Percentiles rank a stretch among this genome's conserved stretches.
Evolutionary conservation across 2,329 filamentous ascomycete species (phyloP).

Genomic region (Magnaporthiopsis incrustans): DNA sequence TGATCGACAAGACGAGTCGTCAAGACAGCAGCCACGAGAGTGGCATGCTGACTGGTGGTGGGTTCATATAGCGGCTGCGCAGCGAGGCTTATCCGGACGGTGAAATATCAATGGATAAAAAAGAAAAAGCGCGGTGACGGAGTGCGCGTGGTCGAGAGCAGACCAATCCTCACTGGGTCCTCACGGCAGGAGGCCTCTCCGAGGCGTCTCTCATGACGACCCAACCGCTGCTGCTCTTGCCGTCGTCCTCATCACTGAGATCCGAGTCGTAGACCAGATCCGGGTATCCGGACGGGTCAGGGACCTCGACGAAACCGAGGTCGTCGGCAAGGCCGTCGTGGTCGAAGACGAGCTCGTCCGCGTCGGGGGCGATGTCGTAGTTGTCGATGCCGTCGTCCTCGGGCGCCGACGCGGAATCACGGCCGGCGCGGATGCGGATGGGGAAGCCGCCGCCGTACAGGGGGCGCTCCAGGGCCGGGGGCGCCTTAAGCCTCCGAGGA

Average conservation of each 20-base stretch:
- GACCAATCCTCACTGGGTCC: background rate
- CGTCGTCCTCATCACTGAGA: background rate
- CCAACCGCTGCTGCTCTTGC: constrained; percentile 1
- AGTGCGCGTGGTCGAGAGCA: too few relatives aligned
- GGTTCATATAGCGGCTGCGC: too few relatives aligned
- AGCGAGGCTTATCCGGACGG: too few relatives aligned
- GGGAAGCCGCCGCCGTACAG: background rate
- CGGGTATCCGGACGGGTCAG: background rate
- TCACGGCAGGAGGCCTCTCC: background rate
- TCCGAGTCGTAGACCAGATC: background rate
- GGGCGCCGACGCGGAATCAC: constrained; percentile 24
- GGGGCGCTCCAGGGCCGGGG: constrained; percentile 11
- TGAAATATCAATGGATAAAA: background rate
- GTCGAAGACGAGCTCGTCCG: constrained; percentile 10
- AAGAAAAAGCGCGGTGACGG: background rate
- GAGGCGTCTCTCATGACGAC: constrained; percentile 8
- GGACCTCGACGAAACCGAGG: background rate
- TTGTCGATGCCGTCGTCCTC: constrained; percentile 31
- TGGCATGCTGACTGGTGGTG: too few relatives aligned
- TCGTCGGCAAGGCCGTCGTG: background rate
- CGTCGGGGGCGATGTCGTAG: constrained; percentile 22
- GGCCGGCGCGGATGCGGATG: background rate
- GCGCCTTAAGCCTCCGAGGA: constrained; percentile 11
- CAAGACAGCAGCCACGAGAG: too few relatives aligned
- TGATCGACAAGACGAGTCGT: too few relatives aligned